A percentile compares a stretch with the other conserved stretches of the same genome.
phyloP scores from a whole-genome alignment of 2,329 filamentous ascomycete species.

The Colletotrichum scovillei region DNA sequence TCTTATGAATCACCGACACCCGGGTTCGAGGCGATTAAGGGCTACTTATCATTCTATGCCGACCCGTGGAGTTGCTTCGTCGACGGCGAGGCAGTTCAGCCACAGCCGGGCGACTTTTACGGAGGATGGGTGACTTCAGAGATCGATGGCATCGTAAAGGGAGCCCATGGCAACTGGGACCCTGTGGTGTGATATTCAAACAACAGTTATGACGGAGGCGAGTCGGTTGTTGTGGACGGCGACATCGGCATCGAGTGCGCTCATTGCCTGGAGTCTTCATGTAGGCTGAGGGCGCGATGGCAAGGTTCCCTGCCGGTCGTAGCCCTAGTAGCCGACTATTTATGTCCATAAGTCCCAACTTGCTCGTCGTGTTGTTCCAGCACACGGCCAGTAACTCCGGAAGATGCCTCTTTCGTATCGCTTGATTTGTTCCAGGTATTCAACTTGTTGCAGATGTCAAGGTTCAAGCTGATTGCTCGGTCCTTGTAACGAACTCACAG shows the following conservation, averaged over 20 bases:
- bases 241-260: neutral
- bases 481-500: too few relatives aligned
- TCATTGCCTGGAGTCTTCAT: neutral
- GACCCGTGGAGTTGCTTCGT: slow-evolving; percentile 72
- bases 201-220: neutral
- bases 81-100: slow-evolving; percentile 68
- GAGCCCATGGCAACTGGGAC: slow-evolving; percentile 52
- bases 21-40: slow-evolving; percentile 63
- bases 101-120: slow-evolving; percentile 72
- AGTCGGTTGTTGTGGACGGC: neutral
- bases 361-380: neutral
- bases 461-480: too few relatives aligned
- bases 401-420: too few relatives aligned
- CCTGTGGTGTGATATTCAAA: slow-evolving; percentile 44
- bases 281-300: too few relatives aligned
- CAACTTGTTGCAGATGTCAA: too few relatives aligned
- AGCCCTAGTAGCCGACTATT: neutral
- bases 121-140: slow-evolving; percentile 73
- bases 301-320: neutral
- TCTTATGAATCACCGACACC: slow-evolving; percentile 66
- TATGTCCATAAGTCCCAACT: neutral
- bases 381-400: too few relatives aligned
- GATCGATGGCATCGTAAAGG: slow-evolving; percentile 63
- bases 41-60: slow-evolving; percentile 69
- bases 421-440: too few relatives aligned